Evolutionary conservation across 1,284 basidiomycete species (phyloP), one percentile per base, ranked within the genome.

Genomic region (Gomphus bonarii): DNA sequence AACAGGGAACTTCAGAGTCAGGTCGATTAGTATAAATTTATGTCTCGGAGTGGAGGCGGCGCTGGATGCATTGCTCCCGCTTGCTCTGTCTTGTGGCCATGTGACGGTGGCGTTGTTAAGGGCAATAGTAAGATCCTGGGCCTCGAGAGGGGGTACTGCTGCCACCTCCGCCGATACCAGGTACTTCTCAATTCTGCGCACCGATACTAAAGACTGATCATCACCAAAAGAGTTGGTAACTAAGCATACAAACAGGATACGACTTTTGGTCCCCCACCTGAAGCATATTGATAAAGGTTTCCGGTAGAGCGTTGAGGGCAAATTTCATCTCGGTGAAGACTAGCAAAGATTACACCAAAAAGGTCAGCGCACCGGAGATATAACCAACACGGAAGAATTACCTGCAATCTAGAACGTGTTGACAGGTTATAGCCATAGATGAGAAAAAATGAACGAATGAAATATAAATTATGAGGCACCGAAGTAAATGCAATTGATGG

Each of bases 171-270:
- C 78, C 7, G 80, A 78, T 50, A 80, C 74, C 40, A 94, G 78
- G 68, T 92, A 95, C 67, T 91, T 93, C 67, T 95, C 91, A 61
- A 97, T 95, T 51, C 93, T 88, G 14, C 88, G 82, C 49, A 95
- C 76, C 3, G 91, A 95, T 22, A 95, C 90, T 55, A 91, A 78
- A 55, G 83, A 79, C 78, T 91, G 22, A 43, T 22, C 18, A 49
- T 8, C 38, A 36, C 11, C 62, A n/a, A 64, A 36, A 20, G 58
- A 53, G 31, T n/a, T 11, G 18, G 28, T 48, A 25, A 25, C 2
- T 14, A 18, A 48, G 7, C 11, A 48, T n/a, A 30, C 28, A 48
- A 28, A 8, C 4, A 28, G 20, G 11, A 8, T 4, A 48, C 12
- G 31, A 7, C 28, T n/a, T 12, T n/a, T 49, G 43, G 61, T 40